Conservation (phyloP, 768 basidiomycete genomes). For the Suillus decipiens region DNA sequence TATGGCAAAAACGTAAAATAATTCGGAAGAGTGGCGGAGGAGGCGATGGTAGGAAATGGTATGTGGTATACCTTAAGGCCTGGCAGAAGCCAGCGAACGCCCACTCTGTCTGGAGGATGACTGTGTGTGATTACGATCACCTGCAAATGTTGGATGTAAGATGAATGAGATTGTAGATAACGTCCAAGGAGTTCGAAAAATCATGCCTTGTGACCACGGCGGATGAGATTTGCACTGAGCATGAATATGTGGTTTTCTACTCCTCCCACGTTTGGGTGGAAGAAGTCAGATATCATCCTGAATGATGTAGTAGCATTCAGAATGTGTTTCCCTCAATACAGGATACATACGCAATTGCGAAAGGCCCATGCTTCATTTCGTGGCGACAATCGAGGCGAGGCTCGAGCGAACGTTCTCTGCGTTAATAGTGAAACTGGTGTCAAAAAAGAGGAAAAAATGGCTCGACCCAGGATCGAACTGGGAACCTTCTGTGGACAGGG, state of each 20-base stretch:
- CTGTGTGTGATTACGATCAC: slow-evolving; percentile 95
- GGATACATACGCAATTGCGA: slow-evolving; percentile 32
- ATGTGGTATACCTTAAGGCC: slow-evolving; percentile 93
- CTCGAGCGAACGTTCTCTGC: neutral
- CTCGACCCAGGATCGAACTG: slow-evolving; percentile 40
- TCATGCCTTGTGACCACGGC: slow-evolving; percentile 80
- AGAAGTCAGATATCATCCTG: slow-evolving; percentile 95
- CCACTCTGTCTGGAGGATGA: slow-evolving; percentile 82
- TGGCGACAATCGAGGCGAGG: neutral
- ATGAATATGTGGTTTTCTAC: slow-evolving; percentile 97
- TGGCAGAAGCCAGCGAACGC: slow-evolving; percentile 86
- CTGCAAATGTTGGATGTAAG: slow-evolving; percentile 37
- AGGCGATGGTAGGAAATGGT: slow-evolving; percentile 85
- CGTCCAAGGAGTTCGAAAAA: neutral
- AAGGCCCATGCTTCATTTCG: slow-evolving; percentile 27
- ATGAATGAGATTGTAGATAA: neutral
- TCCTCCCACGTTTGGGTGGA: slow-evolving; percentile 90
- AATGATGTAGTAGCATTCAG: slow-evolving; percentile 30
- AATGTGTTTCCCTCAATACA: neutral
- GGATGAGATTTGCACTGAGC: slow-evolving; percentile 80
- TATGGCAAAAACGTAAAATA: slow-evolving; percentile 93
- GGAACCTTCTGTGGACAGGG: slow-evolving; percentile 33
- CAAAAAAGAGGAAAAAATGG: slow-evolving; percentile 21
- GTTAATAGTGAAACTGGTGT: too few species aligned
- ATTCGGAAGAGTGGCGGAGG: slow-evolving; percentile 92